phyloP scores from a whole-genome alignment of 371 early-diverging fungal species.

The Rhizopus stolonifer region DNA sequence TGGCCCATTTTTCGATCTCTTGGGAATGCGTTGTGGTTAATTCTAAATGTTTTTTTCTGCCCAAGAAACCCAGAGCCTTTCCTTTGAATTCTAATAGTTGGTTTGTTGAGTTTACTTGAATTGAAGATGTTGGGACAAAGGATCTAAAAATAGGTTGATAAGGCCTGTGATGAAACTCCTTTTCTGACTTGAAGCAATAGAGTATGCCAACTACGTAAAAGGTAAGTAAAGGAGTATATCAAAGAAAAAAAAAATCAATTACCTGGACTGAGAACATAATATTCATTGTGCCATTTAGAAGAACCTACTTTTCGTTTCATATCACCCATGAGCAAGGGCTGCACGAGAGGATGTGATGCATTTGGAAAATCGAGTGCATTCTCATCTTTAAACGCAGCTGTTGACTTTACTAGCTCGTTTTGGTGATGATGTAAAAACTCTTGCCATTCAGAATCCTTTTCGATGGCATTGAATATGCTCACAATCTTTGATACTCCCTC shows the following conservation, averaged over 20 bases:
- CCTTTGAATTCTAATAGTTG: slow-evolving; percentile 16
- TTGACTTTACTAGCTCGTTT: slow-evolving; percentile 16
- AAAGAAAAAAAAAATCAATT: background rate
- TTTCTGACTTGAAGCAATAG: slow-evolving; percentile 17
- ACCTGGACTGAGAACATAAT: slow-evolving; percentile 26
- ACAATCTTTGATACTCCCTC: slow-evolving; percentile 23
- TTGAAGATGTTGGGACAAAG: slow-evolving; percentile 19
- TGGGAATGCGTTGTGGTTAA: slow-evolving; percentile 11
- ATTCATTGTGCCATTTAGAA: slow-evolving; percentile 16
- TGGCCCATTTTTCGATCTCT: slow-evolving; percentile 7
- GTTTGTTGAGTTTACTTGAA: slow-evolving; percentile 5
- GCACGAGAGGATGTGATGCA: slow-evolving; percentile 18
- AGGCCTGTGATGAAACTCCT: slow-evolving; percentile 6
- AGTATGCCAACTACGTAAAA: slow-evolving; percentile 18
- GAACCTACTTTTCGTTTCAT: slow-evolving; percentile 15
- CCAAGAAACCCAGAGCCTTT: slow-evolving; percentile 12
- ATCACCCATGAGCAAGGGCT: slow-evolving; percentile 11
- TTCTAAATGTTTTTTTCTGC: slow-evolving; percentile 9
- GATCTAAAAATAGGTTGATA: slow-evolving; percentile 12
- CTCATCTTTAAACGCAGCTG: slow-evolving; percentile 20
- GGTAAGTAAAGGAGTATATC: no score
- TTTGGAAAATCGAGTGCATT: slow-evolving; percentile 18
- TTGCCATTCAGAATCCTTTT: slow-evolving; percentile 21
- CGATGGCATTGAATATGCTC: slow-evolving; percentile 19
- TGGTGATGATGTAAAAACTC: slow-evolving; percentile 24